Conservation (phyloP, 1,284 basidiomycete species). For the Puccinia hordei region DNA sequence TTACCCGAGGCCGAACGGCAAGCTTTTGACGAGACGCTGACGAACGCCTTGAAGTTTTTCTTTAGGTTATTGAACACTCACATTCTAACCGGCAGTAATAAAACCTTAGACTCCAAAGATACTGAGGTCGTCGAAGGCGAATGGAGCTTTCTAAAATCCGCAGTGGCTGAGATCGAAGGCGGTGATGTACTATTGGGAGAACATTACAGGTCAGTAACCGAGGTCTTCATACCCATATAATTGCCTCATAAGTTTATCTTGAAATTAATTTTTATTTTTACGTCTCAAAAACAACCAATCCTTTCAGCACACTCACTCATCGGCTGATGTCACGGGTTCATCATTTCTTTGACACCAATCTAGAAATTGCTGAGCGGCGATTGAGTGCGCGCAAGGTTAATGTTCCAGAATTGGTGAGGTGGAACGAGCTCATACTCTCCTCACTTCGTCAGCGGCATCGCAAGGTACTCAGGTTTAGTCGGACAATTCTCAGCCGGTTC, state of each 20-base stretch:
- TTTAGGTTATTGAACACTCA: conserved; percentile 95
- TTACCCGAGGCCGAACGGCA: conserved; percentile 68
- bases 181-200: conserved; percentile 91
- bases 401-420: conserved; percentile 41
- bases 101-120: conserved; percentile 93
- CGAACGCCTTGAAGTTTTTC: conserved; percentile 85
- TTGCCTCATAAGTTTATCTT: background rate
- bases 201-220: conserved; percentile 74
- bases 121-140: conserved; percentile 95
- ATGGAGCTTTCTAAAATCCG: conserved; percentile 92
- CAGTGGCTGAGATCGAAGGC: conserved; percentile 82
- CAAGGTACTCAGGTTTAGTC: conserved; percentile 52
- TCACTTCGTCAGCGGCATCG: conserved; percentile 50
- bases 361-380: conserved; percentile 36
- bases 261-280: conserved; percentile 6
- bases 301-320: conserved; percentile 74
- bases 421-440: conserved; percentile 48
- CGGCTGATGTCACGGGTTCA: conserved; percentile 68
- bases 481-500: conserved; percentile 70
- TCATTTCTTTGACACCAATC: conserved; percentile 51
- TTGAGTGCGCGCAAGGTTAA: conserved; percentile 41
- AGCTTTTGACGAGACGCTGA: conserved; percentile 84
- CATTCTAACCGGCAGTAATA: conserved; percentile 79
- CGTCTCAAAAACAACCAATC: background rate
- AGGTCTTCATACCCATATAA: background rate